Evolutionary conservation across 2,329 filamentous ascomycete genomes (phyloP).

Genomic region (Arthrinium phaeospermum): DNA sequence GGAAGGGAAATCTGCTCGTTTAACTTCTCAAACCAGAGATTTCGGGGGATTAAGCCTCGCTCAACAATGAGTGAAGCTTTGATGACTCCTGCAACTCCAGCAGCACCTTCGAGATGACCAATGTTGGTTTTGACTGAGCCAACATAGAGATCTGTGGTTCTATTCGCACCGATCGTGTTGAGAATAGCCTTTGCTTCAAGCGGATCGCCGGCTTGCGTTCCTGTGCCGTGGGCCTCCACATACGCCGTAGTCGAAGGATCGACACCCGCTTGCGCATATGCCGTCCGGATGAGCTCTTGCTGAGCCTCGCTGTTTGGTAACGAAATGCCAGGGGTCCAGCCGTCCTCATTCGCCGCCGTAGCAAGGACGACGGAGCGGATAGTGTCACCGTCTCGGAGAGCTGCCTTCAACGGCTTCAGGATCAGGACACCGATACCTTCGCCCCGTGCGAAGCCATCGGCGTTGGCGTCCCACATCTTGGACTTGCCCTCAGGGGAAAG

Average conservation of each 20-base stretch:
- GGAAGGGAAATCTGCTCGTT: constrained; percentile 25
- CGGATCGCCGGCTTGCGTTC: constrained; percentile 27
- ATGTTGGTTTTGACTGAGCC: constrained; percentile 32
- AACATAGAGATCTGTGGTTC: constrained; percentile 23
- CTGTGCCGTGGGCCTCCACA: constrained; percentile 38
- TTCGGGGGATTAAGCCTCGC: constrained; percentile 24
- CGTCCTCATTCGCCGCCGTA: constrained; percentile 46
- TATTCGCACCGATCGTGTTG: constrained; percentile 23
- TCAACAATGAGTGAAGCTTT: constrained; percentile 29
- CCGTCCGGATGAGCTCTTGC: constrained; percentile 28
- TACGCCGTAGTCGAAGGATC: constrained; percentile 26
- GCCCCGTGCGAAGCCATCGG: constrained; percentile 44
- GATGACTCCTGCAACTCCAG: constrained; percentile 29
- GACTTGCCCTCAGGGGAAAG: constrained; percentile 32
- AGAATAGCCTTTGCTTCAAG: constrained; percentile 26
- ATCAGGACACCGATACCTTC: constrained; percentile 45
- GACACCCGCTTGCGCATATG: constrained; percentile 29
- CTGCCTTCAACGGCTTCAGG: constrained; percentile 45
- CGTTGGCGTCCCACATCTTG: constrained; percentile 38
- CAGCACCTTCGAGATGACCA: constrained; percentile 30
- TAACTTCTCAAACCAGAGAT: constrained; percentile 21
- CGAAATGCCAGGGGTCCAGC: constrained; percentile 44
- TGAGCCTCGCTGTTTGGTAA: constrained; percentile 37
- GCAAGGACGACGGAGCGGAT: constrained; percentile 37
- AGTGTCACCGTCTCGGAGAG: constrained; percentile 40